These are phyloP conservation scores for Ascochyta viciae-villosae DNA, from an alignment of 2,329 filamentous ascomycete species.

Conservation along the genomic window DNA sequence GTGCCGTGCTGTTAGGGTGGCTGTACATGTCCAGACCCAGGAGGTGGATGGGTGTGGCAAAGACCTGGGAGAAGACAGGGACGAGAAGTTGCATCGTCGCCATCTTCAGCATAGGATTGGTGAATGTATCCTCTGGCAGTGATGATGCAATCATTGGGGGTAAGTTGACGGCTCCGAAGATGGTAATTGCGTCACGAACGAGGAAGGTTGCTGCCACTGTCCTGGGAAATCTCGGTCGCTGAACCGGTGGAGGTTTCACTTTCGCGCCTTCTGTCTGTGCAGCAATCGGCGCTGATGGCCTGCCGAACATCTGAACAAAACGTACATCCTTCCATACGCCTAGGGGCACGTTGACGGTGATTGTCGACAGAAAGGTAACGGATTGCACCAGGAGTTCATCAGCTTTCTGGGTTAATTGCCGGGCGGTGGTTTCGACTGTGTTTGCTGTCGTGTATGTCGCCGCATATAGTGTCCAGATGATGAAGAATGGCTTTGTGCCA, in stretches of 20 bases:
- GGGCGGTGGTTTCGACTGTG: slow-evolving; percentile 27
- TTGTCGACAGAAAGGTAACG: slow-evolving; percentile 36
- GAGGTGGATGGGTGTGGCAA: slow-evolving; percentile 38
- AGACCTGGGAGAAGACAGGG: slow-evolving; percentile 37
- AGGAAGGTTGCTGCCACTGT: slow-evolving; percentile 36
- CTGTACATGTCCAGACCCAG: slow-evolving; percentile 37
- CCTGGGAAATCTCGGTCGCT: slow-evolving; percentile 20
- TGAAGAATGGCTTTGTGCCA: slow-evolving; percentile 35
- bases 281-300: slow-evolving; percentile 3
- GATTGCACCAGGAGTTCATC: slow-evolving; percentile 27
- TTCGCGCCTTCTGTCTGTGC: slow-evolving; percentile 2
- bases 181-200: slow-evolving; percentile 39
- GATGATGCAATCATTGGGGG: slow-evolving; percentile 30
- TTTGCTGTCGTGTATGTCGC: slow-evolving; percentile 39
- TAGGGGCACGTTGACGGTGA: slow-evolving; percentile 36
- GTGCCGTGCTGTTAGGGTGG: slow-evolving; percentile 12
- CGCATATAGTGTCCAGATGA: slow-evolving; percentile 40
- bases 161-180: slow-evolving; percentile 41
- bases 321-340: slow-evolving; percentile 40
- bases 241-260: not conserved
- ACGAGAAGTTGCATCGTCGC: slow-evolving; percentile 36
- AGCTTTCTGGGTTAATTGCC: slow-evolving; percentile 16
- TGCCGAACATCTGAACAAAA: slow-evolving; percentile 38
- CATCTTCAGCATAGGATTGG: slow-evolving; percentile 27
- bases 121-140: slow-evolving; percentile 25